These are phyloP conservation scores for Chenopodium album DNA, from an alignment of 148 eudicot genomes.

Conservation along the genomic window DNA sequence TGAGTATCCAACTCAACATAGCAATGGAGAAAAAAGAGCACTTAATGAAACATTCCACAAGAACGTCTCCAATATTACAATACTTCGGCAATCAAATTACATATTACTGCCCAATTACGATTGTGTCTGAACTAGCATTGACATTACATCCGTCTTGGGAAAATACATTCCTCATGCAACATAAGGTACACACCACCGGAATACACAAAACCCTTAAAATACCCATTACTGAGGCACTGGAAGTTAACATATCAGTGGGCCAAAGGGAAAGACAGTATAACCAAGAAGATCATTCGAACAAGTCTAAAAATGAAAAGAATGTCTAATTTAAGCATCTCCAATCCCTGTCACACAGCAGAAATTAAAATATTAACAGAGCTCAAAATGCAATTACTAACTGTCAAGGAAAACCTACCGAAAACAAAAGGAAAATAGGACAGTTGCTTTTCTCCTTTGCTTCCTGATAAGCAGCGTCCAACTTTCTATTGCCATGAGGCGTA, in stretches of 20 bases:
- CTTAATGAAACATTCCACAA: not conserved
- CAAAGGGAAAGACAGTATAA: not conserved
- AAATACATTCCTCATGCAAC: not conserved
- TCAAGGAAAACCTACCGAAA: conserved; percentile 60
- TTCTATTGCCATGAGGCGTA: conserved; percentile 90
- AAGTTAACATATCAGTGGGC: not conserved
- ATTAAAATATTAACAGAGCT: not conserved
- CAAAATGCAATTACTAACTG: not conserved
- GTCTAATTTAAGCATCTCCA: not conserved
- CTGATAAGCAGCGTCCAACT: conserved; percentile 81
- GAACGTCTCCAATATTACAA: not conserved
- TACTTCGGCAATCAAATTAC: not conserved
- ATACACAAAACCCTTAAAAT: not conserved
- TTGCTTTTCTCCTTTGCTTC: conserved; percentile 70
- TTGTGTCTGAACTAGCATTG: not conserved
- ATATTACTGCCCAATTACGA: not conserved
- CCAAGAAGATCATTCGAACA: not conserved
- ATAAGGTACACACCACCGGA: not conserved
- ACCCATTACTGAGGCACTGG: not conserved
- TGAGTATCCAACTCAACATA: not conserved
- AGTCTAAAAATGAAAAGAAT: not conserved
- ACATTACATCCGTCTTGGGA: not conserved
- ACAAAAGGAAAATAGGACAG: conserved; percentile 86
- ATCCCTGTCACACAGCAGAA: not conserved
- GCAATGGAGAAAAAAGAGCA: not conserved